Percentiles rank a stretch among this genome's conserved stretches.
Conservation (phyloP, 2,329 filamentous ascomycete genomes). For the Fonsecaea nubica region DNA sequence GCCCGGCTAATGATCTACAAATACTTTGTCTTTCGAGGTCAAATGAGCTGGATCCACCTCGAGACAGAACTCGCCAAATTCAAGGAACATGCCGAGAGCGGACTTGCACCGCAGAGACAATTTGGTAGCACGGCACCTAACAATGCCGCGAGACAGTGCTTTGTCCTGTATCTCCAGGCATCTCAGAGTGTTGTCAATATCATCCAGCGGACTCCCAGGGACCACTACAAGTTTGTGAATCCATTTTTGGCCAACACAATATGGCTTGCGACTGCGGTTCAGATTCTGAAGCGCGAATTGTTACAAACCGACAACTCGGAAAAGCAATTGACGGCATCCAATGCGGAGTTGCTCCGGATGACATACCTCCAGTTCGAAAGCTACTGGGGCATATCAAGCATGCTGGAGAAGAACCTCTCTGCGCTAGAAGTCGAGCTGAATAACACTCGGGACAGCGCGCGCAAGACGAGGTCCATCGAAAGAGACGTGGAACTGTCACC, state of each 20-base stretch:
- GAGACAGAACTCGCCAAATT: not conserved
- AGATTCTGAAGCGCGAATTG: conserved; percentile 38
- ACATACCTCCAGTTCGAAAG: conserved; percentile 41
- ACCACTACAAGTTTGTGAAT: conserved; percentile 44
- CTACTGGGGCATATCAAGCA: conserved; percentile 43
- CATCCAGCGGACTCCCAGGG: not conserved
- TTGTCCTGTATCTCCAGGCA: not conserved
- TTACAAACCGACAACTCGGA: not conserved
- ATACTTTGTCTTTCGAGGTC: not conserved
- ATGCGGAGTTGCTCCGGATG: conserved; percentile 39
- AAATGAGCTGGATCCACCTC: too few species aligned
- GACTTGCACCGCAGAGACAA: not conserved
- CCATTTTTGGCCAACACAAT: conserved; percentile 46
- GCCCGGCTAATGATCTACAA: not conserved
- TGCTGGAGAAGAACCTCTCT: conserved; percentile 40
- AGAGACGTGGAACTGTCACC: too few species aligned
- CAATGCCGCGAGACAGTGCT: not conserved
- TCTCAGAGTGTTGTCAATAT: not conserved
- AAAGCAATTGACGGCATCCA: conserved; percentile 23
- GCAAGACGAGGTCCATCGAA: too few species aligned
- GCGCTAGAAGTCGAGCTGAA: too few species aligned
- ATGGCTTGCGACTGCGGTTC: conserved; percentile 45
- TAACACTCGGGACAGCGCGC: too few species aligned
- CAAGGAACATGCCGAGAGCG: not conserved
- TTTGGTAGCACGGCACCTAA: too few species aligned